Evolutionary conservation across 805 yeast species (phyloP).

Genomic region (Komagataella mondaviorum): DNA sequence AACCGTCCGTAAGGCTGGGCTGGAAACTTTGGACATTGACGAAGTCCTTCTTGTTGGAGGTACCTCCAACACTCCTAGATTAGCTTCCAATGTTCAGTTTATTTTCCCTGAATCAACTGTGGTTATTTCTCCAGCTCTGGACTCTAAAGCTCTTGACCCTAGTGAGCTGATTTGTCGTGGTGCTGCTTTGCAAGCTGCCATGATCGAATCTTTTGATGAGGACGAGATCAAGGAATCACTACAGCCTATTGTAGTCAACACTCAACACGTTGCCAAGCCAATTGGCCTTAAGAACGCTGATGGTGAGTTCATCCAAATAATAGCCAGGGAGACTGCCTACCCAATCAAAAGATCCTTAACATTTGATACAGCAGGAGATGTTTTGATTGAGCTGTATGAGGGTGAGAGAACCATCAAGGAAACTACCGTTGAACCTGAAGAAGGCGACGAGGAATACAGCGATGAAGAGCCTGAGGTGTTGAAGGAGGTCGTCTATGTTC

Average conservation of each 20-base stretch:
- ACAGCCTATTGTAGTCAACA: constrained; percentile 75
- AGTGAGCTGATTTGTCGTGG: constrained; percentile 87
- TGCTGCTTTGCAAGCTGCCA: constrained; percentile 91
- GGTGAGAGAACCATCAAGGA: constrained; percentile 78
- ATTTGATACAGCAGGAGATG: constrained; percentile 49
- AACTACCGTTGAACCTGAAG: constrained; percentile 60
- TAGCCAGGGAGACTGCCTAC: constrained; percentile 76
- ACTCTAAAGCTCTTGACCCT: constrained; percentile 73
- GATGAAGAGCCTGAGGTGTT: constrained; percentile 89
- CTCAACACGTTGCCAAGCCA: constrained; percentile 75
- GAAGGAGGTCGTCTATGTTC: constrained; percentile 59
- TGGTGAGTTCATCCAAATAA: constrained; percentile 56
- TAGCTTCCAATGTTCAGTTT: constrained; percentile 58
- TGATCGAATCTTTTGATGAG: constrained; percentile 69
- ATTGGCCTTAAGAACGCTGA: constrained; percentile 72
- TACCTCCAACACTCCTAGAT: constrained; percentile 82
- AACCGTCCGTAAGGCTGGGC: constrained; percentile 67
- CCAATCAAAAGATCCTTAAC: constrained; percentile 74
- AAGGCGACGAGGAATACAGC: constrained; percentile 24
- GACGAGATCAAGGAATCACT: constrained; percentile 72
- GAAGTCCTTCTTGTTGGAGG: constrained; percentile 93
- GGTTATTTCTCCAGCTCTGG: constrained; percentile 64
- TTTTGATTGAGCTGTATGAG: constrained; percentile 63
- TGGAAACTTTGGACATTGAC: constrained; percentile 77
- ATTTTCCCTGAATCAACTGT: constrained; percentile 73